Evolutionary conservation across 352 stramenopile species (phyloP), one percentile per base, ranked within the genome.

Genomic region (Phytophthora sojae): DNA sequence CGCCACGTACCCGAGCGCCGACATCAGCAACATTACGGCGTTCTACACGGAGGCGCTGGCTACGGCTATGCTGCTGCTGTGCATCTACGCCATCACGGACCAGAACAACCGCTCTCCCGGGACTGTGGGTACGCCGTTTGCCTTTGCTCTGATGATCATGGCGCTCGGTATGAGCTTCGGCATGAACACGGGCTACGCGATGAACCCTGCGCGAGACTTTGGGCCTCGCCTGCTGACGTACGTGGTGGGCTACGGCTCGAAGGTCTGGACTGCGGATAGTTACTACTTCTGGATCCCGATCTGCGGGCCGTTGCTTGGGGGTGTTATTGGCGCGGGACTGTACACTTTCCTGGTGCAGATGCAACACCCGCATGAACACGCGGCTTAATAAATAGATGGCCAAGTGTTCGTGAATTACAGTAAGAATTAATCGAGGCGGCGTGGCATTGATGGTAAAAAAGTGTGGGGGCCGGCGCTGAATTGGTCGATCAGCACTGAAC

Each of bases 81-180:
- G 57, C 12, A 64, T 64, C 25, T 64, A 64, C 26, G 57, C 57
- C n/a, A 64, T 64, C 57, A 64, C 57, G 42, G 57, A 64, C 57
- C 57, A 64, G 42, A 64, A 64, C 57, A 64, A 64, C 39, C 57
- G 57, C 17, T 64, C 57, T 0, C 57, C 57, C 1, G 57, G 57
- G 2, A 64, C 57, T 4, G 39, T 52, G 7, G 45, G 45, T 15
- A 52, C 45, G 3, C 45, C 45, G 45, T 52, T 52, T 1, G 45
- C 45, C 6, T 52, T 52, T 26, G 45, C 45, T 0, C 19, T 52
- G 7, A 52, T 52, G 45, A 52, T 52, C 45, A 52, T 52, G 45
- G 45, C 45, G 17, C 45, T 52, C 5, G 45, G 45, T 6, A 52
- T 52, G 45, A 52, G 45, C 45, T 52, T 52, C 19, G 45, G 45